phyloP scores from a whole-genome alignment of 208 protist species.

The Acanthamoeba castellanii region DNA sequence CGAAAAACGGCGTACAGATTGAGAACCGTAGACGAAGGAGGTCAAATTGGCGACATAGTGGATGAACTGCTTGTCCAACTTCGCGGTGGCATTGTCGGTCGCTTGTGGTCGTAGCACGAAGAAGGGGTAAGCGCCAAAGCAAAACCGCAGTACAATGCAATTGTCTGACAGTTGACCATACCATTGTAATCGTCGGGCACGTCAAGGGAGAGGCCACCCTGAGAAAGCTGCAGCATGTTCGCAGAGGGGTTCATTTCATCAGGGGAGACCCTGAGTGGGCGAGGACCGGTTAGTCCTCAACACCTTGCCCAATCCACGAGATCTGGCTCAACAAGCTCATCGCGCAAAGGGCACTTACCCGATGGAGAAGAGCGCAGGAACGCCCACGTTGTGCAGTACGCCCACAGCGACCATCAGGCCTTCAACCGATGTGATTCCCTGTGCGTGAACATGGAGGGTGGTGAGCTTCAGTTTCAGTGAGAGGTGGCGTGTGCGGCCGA shows the following conservation, averaged over 20 bases:
- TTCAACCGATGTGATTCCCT: background rate
- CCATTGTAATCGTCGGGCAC: constrained; percentile 33
- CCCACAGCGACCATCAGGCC: background rate
- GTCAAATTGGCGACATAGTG: too few species aligned
- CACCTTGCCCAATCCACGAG: background rate
- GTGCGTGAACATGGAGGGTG: background rate
- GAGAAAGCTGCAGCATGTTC: background rate
- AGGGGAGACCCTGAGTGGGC: background rate
- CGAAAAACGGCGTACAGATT: too few species aligned
- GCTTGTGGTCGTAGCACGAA: background rate
- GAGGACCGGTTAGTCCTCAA: background rate
- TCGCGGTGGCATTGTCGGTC: too few species aligned
- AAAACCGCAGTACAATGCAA: background rate
- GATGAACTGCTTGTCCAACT: too few species aligned
- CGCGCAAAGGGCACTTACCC: background rate
- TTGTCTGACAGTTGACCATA: background rate
- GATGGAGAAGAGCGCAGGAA: background rate
- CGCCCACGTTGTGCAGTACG: background rate
- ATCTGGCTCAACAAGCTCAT: background rate
- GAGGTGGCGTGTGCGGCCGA: background rate
- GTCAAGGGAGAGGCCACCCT: constrained; percentile 51
- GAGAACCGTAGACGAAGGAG: too few species aligned
- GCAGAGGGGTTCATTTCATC: background rate
- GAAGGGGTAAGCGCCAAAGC: background rate
- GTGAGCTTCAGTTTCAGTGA: background rate